Evolutionary conservation across 257 asterid genomes (phyloP).

Genomic region (Scutellaria galericulata): DNA sequence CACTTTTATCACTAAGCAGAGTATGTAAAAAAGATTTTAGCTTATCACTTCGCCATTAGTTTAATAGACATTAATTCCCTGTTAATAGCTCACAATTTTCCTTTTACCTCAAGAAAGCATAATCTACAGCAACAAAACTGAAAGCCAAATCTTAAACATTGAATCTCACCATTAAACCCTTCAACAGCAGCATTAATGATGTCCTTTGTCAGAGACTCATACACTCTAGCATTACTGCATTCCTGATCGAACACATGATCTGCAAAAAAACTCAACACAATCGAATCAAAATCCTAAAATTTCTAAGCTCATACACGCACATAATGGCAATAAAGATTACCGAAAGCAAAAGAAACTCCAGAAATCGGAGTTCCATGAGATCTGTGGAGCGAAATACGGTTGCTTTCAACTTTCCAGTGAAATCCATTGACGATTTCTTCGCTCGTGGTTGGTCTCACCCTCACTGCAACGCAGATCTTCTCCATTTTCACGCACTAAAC

Average conservation of each 20-base stretch:
- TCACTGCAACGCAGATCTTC: constrained; percentile 91
- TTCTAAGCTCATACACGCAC: neutral
- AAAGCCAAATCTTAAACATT: constrained; percentile 1
- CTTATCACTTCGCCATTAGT: neutral
- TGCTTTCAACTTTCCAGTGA: constrained; percentile 79
- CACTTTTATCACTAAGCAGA: neutral
- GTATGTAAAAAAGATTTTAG: too few species aligned
- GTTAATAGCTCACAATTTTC: neutral
- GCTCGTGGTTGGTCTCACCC: constrained; percentile 76
- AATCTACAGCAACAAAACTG: constrained; percentile 6
- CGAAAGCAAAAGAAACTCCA: constrained; percentile 83
- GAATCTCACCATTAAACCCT: constrained; percentile 78
- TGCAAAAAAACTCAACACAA: constrained; percentile 35
- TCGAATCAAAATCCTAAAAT: neutral
- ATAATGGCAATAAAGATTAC: constrained; percentile 34
- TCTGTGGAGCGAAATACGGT: constrained; percentile 82
- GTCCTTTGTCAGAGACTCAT: constrained; percentile 77
- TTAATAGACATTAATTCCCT: neutral
- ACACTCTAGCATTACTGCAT: constrained; percentile 69
- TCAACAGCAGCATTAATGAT: constrained; percentile 78
- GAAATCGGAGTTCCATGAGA: constrained; percentile 77
- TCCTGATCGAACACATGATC: constrained; percentile 93
- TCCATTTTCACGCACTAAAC: constrained; percentile 62
- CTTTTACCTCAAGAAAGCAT: constrained; percentile 15
- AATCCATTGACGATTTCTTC: constrained; percentile 63